Base-by-base conservation (phyloP, 176 grass and related monocot species). In the Alloteropsis semialata region DNA sequence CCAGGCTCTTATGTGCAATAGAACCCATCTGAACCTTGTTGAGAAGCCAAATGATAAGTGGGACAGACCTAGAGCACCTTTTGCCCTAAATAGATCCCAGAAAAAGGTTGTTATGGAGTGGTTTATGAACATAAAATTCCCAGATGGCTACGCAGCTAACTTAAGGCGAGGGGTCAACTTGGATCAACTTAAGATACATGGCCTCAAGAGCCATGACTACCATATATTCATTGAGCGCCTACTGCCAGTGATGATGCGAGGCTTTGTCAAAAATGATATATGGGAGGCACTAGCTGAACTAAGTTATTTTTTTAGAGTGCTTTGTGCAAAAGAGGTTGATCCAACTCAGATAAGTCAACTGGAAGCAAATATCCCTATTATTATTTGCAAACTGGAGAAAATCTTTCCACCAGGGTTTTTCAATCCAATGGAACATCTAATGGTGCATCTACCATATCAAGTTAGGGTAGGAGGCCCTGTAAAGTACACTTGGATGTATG, bases 401-500 rank as follows among this genome's bases (percentile, higher is more conserved):
- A 51, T 86, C 0, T 78, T 86, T 53, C 75, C 74, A 10, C 83
- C 71, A 0, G 57, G 13, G 16, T 86, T 44, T 4, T 86, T 86
- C 24, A 49, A 86, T 78, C 21, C 43, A 29, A 78, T 79, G 63
- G 32, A 78, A 25, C 83, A 85, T 48, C 25, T 85, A 3, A 21
- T 69, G 3, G 2, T 85, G 14, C 83, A 85, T 22, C 57, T 78
- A 0, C 46, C 74, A 28, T 58, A 85, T 22, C 42, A 81, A 69
- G 78, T 46, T 2, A 63, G 69, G 38, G 38, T 87, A 6, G 49
- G 42, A 28, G 68, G 84, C 0, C 84, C 55, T 6, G 56, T 75
- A 14, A 73, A 68, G 8, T 87, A 72, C 18, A 30, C 42, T 10
- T 81, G 67, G 84, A 87, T 87, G 68, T 87, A 75, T 65, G 12